Percentiles rank a stretch among this genome's conserved stretches.
Evolutionary conservation across 352 stramenopile species (phyloP).

Genomic region (Pythium chondricola): DNA sequence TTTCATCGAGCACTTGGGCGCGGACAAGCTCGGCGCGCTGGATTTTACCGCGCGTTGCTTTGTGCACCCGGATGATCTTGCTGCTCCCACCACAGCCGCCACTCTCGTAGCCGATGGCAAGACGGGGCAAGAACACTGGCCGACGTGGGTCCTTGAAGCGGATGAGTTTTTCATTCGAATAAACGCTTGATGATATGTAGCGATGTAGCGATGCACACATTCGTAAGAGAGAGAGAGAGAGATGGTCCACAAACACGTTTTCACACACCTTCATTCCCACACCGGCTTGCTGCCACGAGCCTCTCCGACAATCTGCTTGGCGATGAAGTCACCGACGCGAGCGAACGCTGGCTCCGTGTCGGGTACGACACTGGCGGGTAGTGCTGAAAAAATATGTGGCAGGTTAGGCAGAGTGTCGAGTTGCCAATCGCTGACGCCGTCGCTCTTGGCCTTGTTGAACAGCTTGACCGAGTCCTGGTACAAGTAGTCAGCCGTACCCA

Average conservation of each 20-base stretch:
- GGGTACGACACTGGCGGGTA: slow-evolving; percentile 32
- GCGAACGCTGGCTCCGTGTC: slow-evolving; percentile 27
- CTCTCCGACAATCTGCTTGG: slow-evolving; percentile 2
- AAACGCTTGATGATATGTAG: too few species aligned
- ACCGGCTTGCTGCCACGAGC: too few species aligned
- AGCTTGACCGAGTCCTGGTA: slow-evolving; percentile 30
- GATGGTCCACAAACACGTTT: too few species aligned
- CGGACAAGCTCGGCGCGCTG: background rate
- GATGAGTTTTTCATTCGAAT: slow-evolving; percentile 5
- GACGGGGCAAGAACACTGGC: background rate
- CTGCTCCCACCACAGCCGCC: background rate
- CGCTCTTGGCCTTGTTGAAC: slow-evolving; percentile 23
- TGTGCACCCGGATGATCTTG: background rate
- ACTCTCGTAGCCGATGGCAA: background rate
- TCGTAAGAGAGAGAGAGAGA: too few species aligned
- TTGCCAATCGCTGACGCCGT: slow-evolving; percentile 35
- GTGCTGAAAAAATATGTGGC: slow-evolving; percentile 33
- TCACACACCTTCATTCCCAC: too few species aligned
- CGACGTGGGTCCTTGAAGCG: background rate
- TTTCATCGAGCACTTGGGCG: background rate
- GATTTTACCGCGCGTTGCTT: background rate
- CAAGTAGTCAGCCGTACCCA: slow-evolving; percentile 32
- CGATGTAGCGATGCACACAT: too few species aligned
- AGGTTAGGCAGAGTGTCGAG: slow-evolving; percentile 34
- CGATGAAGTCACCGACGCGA: slow-evolving; percentile 25